Base-by-base conservation (phyloP, 805 yeast species). In the Wickerhamiella parazyma region DNA sequence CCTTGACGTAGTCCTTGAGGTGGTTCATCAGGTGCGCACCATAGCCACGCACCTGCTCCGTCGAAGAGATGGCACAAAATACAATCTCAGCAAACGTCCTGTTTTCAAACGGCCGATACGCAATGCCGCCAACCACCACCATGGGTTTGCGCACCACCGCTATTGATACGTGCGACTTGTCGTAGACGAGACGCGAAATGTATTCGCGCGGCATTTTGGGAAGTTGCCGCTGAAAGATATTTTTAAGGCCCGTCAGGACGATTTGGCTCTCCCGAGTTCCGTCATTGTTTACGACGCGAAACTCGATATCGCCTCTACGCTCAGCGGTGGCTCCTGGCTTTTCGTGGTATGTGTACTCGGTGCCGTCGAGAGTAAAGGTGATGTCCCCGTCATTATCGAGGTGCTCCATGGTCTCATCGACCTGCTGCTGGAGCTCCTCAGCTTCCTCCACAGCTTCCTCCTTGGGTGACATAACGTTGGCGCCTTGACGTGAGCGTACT, bases 11-110 rank as follows among this genome's bases (percentile, higher is more conserved):
- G 62, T 91, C 98, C 58, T 91, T 91, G 53, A 91, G 67, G 65
- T 91, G 99, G 61, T 91, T 91, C 99, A 91, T 91, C 56, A 91
- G 62, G 62, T 91, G 98, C 0, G 98, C 98, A 62, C 99, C 99
- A 59, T 91, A 91, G 28, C 98, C 99, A 50, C 96, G 68, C 16
- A 91, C 98, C 66, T 91, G 99, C 59, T 91, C 99, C 0, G 96
- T 84, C 2, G 95, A 84, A 36, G 94, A 80, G 47, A 91, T 91
- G 21, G 99, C 99, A 72, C 96, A 91, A 56, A 91, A 91, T 20
- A 91, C 99, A 65, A 91, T 91, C 62, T 91, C 99, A 1, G 98
- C 99, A 70, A 91, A 91, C 56, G 75, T 80, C 48, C 94, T 72
- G 43, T 76, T 75, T 56, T 85, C 83, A 62, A 91, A 91, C 2